Percentiles rank a stretch among this genome's conserved stretches.
These are phyloP conservation scores for Apiospora marii DNA, from an alignment of 2,329 filamentous ascomycete species.

Conservation along the genomic window DNA sequence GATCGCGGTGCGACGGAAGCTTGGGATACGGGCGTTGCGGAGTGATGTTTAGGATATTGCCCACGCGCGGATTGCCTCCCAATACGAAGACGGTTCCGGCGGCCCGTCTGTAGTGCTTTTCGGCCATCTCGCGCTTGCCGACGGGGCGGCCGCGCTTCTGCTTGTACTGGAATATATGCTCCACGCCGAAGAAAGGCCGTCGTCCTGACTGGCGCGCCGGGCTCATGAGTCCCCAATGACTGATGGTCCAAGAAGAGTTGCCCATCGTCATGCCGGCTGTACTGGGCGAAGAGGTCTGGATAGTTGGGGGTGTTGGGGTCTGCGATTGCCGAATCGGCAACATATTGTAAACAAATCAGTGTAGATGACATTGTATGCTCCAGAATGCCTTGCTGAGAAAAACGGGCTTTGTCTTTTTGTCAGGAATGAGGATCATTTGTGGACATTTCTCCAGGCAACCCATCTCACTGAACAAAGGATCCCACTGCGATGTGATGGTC, in stretches of 20 bases:
- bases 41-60: too few species aligned
- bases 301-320: too few species aligned
- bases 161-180: background rate
- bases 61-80: background rate
- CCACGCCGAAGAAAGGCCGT: background rate
- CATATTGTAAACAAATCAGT: background rate
- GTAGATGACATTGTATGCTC: background rate
- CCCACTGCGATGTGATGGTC: too few species aligned
- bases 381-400: background rate
- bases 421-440: background rate
- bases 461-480: too few species aligned
- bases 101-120: background rate
- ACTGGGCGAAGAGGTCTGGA: background rate
- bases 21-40: background rate
- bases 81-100: accelerated
- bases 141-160: background rate
- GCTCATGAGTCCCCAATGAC: background rate
- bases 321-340: too few species aligned
- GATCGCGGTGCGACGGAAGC: background rate
- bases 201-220: background rate
- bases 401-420: background rate
- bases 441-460: background rate
- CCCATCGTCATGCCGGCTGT: background rate
- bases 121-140: background rate
- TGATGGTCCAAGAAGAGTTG: background rate